Conservation (phyloP, 1,139 yeast genomes). For the Wickerhamiella infanticola region DNA sequence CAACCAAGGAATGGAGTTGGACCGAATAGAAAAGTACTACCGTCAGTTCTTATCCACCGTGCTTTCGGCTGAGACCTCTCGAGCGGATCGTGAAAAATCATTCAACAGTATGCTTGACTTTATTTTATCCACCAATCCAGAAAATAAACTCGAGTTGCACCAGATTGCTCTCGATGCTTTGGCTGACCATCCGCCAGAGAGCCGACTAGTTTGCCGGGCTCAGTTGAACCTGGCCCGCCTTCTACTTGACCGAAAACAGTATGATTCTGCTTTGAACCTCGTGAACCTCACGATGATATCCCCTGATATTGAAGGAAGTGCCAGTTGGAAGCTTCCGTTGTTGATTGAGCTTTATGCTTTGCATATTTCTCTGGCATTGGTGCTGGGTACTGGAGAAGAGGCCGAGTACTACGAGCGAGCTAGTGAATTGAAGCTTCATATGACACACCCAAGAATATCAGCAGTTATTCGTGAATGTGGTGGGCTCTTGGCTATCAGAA, state of each 20-base stretch:
- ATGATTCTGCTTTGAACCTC: constrained; percentile 24
- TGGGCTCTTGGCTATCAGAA: constrained; percentile 50
- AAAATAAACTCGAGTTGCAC: constrained; percentile 21
- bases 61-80: constrained; percentile 19
- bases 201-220: constrained; percentile 42
- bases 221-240: constrained; percentile 37
- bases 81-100: constrained; percentile 46
- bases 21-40: constrained; percentile 25
- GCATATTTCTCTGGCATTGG: background rate
- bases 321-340: background rate
- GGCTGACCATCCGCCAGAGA: constrained; percentile 23
- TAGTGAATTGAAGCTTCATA: constrained; percentile 32
- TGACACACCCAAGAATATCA: constrained; percentile 58
- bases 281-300: constrained; percentile 1
- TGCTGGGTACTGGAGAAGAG: background rate
- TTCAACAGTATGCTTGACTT: constrained; percentile 39
- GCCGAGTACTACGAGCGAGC: background rate
- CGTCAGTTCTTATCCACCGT: constrained; percentile 23
- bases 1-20: constrained; percentile 20
- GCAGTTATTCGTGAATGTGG: constrained; percentile 66
- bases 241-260: constrained; percentile 29
- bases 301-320: background rate
- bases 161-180: constrained; percentile 19
- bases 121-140: constrained; percentile 22
- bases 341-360: background rate